A percentile compares a stretch with the other conserved stretches of the same genome.
Conservation (phyloP, 169 alveolate species). For the Eimeria brunetti region DNA sequence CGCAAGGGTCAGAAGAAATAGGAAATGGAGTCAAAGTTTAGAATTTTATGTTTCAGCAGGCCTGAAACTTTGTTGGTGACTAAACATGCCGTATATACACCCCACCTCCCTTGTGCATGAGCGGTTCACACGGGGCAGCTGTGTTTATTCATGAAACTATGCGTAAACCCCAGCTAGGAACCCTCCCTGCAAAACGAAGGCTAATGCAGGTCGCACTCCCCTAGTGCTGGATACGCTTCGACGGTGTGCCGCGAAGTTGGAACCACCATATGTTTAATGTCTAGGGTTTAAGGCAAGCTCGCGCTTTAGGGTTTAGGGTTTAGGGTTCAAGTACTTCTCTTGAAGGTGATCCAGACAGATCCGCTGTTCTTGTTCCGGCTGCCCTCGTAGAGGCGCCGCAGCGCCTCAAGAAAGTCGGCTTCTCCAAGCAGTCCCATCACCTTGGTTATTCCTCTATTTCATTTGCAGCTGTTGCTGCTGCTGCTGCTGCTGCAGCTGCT, state of each 20-base stretch:
- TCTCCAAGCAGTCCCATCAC: constrained; percentile 62
- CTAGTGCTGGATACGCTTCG: neutral
- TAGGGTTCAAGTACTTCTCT: constrained; percentile 7
- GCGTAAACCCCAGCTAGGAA: neutral
- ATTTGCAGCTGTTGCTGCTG: constrained; percentile 13
- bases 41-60: neutral
- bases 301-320: neutral
- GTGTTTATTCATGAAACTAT: neutral
- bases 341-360: constrained; percentile 42
- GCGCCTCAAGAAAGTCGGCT: constrained; percentile 56
- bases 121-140: neutral
- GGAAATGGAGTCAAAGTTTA: neutral
- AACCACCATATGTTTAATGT: neutral
- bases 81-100: neutral
- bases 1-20: neutral
- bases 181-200: neutral
- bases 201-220: neutral
- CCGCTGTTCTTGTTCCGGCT: constrained; percentile 41
- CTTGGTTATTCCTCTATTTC: neutral
- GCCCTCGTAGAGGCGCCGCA: constrained; percentile 65
- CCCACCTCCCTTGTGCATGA: neutral
- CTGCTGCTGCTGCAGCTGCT: neutral
- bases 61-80: neutral
- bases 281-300: neutral
- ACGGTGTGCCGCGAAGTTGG: neutral